Percentiles rank a stretch among this genome's conserved stretches.
These are phyloP conservation scores for Emergomyces orientalis DNA, from an alignment of 2,329 filamentous ascomycete genomes.

Conservation along the genomic window DNA sequence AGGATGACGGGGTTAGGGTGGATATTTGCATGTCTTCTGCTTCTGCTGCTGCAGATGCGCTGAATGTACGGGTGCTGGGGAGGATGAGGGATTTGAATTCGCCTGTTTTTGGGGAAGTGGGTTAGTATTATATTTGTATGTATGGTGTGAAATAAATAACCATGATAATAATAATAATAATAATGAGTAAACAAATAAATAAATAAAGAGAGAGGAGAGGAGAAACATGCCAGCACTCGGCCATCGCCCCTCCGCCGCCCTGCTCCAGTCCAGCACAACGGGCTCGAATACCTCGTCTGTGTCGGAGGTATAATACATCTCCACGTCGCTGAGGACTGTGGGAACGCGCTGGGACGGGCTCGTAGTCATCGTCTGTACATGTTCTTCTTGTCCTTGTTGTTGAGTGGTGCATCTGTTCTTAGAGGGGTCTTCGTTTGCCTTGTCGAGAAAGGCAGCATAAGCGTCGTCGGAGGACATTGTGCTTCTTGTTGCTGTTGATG, in stretches of 20 bases:
- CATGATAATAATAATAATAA: background rate
- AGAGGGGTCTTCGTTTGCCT: constrained; percentile 63
- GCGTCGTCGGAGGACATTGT: constrained; percentile 58
- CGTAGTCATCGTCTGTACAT: constrained; percentile 29
- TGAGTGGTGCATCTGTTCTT: constrained; percentile 19
- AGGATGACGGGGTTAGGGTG: constrained; percentile 59
- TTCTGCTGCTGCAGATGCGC: constrained; percentile 27
- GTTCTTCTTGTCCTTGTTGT: constrained; percentile 9
- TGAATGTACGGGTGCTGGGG: constrained; percentile 8
- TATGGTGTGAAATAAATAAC: background rate
- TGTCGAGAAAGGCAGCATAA: constrained; percentile 76
- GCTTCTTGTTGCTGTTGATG: constrained; percentile 2
- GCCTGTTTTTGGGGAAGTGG: constrained; percentile 36
- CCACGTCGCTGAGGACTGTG: constrained; percentile 44
- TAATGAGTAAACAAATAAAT: too few relatives aligned
- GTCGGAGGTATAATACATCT: constrained; percentile 67
- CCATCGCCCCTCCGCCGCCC: constrained; percentile 26
- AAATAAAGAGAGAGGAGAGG: background rate
- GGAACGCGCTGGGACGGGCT: constrained; percentile 49
- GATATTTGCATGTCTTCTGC: constrained; percentile 47
- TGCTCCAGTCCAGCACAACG: constrained; percentile 55
- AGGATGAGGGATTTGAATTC: constrained; percentile 60
- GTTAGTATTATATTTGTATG: background rate
- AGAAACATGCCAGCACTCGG: constrained; percentile 26
- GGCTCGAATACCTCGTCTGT: constrained; percentile 78